Evolutionary conservation across 2,329 filamentous ascomycete species (phyloP), one percentile per base, ranked within the genome.

Genomic region (Trichoderma semiorbis): DNA sequence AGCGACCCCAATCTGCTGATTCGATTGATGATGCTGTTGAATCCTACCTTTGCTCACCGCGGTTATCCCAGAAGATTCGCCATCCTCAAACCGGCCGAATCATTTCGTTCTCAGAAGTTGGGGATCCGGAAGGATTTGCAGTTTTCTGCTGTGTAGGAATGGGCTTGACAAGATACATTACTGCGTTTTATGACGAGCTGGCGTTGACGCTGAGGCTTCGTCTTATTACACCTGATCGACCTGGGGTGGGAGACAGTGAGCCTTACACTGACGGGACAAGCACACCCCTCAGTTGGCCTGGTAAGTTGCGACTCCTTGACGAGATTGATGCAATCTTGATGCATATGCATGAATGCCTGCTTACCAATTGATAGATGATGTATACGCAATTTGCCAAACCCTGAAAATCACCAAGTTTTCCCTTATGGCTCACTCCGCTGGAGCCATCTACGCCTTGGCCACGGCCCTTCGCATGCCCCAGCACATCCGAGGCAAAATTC

Each of bases 101-200:
- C 3, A 98, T 99, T 75, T 97, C 94, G 0, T 99, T 98, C 78
- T 98, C 95, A 0, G 96, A 99, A 80, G 96, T 99, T 3, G 96
- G 96, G 16, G 95, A 98, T 79, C 91, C 95, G 0, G 90, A 95
- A 57, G 96, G 96, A 1, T 95, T 92, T 75, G 95, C 94, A 3
- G 93, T 99, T 2, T 95, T 99, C 76, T 97, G 96, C 79, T 99
- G 96, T 78, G 94, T 99, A 3, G 96, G 96, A 24, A 99, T 99
- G 96, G 96, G 96, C 0, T 82, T 99, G 77, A 99, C 96, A 12
- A 89, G 96, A 81, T 99, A 96, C 79, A 93, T 99, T 72, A 98
- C 94, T 73, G 94, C 95, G 0, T 99, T 99, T 79, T 99, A 98
- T 79, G 96, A 99, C 79, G 96, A 99, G 80, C 85, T 99, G 68